phyloP scores from a whole-genome alignment of 1,284 basidiomycete genomes.

The Papiliotrema terrestris region DNA sequence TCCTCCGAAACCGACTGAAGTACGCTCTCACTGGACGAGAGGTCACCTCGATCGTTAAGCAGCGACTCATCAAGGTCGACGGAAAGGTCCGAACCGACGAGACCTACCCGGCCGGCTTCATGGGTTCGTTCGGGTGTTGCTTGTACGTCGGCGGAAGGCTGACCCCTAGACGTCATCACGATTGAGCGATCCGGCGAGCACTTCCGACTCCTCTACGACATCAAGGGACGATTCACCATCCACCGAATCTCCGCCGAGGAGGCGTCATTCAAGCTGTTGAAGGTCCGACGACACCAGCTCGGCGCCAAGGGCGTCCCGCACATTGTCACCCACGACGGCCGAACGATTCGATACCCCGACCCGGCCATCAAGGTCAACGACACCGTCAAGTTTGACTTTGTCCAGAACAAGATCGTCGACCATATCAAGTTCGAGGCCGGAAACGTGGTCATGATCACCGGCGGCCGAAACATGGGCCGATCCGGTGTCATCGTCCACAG shows the following conservation, averaged over 20 bases:
- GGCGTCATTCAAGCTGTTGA: slow-evolving; percentile 96
- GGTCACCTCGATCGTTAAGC: slow-evolving; percentile 90
- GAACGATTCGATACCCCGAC: slow-evolving; percentile 99
- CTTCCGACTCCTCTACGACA: slow-evolving; percentile 99
- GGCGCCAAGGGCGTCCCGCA: slow-evolving; percentile 93
- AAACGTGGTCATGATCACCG: slow-evolving; percentile 96
- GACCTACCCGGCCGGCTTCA: slow-evolving; percentile 95
- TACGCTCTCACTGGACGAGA: slow-evolving; percentile 96
- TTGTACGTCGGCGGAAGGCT: neutral
- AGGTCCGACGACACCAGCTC: slow-evolving; percentile 88
- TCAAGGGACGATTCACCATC: slow-evolving; percentile 99
- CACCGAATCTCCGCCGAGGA: slow-evolving; percentile 99
- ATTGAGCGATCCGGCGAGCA: slow-evolving; percentile 99
- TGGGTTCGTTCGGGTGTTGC: slow-evolving; percentile 61
- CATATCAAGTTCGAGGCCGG: slow-evolving; percentile 96
- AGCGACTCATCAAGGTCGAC: slow-evolving; percentile 98
- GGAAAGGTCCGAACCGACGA: slow-evolving; percentile 97
- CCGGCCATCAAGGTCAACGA: slow-evolving; percentile 95
- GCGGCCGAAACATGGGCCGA: slow-evolving; percentile 99
- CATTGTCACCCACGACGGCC: slow-evolving; percentile 98
- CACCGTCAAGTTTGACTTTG: slow-evolving; percentile 95
- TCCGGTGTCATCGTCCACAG: slow-evolving; percentile 91
- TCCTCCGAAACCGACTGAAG: slow-evolving; percentile 98
- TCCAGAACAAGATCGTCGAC: slow-evolving; percentile 90
- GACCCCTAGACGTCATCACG: slow-evolving; percentile 76